Evolutionary conservation across 176 grass and related monocot genomes (phyloP).

Genomic region (Eleusine coracana): DNA sequence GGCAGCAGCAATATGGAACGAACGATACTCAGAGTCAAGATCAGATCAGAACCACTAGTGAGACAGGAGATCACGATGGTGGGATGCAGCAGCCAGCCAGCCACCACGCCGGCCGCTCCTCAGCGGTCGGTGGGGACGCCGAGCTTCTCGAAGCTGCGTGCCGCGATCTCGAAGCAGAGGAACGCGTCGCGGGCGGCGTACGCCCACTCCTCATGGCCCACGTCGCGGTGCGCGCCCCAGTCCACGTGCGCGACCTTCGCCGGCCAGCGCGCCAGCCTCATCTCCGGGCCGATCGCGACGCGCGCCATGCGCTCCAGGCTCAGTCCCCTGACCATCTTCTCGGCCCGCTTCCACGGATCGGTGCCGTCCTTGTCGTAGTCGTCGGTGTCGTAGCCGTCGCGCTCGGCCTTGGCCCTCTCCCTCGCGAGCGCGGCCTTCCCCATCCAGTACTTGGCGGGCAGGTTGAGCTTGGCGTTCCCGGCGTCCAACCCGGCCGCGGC

Average conservation of each 20-base stretch:
- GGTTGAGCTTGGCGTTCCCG: neutral
- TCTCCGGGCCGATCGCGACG: conserved; percentile 42
- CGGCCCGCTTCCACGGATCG: neutral
- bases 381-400: conserved; percentile 11
- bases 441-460: conserved; percentile 2
- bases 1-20: neutral
- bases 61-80: neutral
- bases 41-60: conserved; percentile 28
- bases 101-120: neutral
- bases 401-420: conserved; percentile 25
- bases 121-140: conserved; percentile 2
- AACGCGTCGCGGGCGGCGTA: conserved; percentile 40
- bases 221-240: conserved; percentile 12
- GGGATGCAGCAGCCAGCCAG: neutral
- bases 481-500: neutral
- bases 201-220: neutral
- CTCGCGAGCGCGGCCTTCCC: conserved; percentile 25
- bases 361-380: conserved; percentile 11
- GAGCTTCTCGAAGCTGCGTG: conserved; percentile 31
- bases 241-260: conserved; percentile 3
- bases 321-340: conserved; percentile 34
- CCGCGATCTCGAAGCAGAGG: conserved; percentile 48
- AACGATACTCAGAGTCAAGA: conserved; percentile 8
- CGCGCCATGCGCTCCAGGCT: conserved; percentile 43
- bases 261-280: conserved; percentile 32